Evolutionary conservation across 306 rosid genomes (phyloP).

Genomic region (Corylus avellana): DNA sequence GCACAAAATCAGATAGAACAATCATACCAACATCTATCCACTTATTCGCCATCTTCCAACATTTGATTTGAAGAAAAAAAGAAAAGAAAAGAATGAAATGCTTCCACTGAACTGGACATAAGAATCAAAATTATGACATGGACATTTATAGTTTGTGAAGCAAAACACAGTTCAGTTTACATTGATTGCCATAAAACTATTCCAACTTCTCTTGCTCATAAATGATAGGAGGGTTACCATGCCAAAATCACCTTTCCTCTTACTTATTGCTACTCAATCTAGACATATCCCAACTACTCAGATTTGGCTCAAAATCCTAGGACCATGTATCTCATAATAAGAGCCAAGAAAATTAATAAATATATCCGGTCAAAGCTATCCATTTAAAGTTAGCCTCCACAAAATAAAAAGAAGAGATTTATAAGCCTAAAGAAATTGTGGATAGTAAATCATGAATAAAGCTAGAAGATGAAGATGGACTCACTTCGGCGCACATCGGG

Average conservation of each 20-base stretch:
- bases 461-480: slow-evolving; percentile 20
- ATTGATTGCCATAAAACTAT: background rate
- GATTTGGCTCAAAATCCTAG: too few species aligned
- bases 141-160: background rate
- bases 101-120: background rate
- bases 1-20: too few species aligned
- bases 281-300: background rate
- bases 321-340: too few species aligned
- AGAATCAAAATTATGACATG: background rate
- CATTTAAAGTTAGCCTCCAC: too few species aligned
- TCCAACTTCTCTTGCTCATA: slow-evolving; percentile 1
- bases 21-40: background rate
- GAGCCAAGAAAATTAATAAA: too few species aligned
- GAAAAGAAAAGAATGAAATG: background rate
- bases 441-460: too few species aligned
- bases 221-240: background rate
- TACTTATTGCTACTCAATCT: background rate
- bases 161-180: background rate
- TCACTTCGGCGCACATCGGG: slow-evolving; percentile 89
- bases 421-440: too few species aligned
- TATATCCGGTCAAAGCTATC: too few species aligned
- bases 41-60: background rate
- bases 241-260: background rate
- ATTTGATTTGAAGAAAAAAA: background rate
- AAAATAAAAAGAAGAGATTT: too few species aligned